These are phyloP conservation scores for Dacryopinax spathularia DNA, from an alignment of 768 basidiomycete genomes.

Conservation along the genomic window DNA sequence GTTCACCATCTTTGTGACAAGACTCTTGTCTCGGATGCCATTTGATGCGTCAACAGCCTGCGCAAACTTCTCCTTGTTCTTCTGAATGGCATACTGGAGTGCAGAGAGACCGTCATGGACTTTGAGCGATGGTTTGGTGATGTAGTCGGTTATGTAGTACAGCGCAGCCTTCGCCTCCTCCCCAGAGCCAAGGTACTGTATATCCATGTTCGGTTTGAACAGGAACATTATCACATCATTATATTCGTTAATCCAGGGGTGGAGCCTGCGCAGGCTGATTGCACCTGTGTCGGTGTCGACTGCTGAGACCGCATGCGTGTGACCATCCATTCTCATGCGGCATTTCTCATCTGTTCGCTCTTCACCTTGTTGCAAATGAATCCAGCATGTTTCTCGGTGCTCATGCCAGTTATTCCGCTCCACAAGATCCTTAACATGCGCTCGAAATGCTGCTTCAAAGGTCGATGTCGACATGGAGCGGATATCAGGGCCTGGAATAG, in stretches of 20 bases:
- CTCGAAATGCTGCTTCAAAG: not conserved
- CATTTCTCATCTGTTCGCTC: constrained; percentile 22
- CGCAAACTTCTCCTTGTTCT: constrained; percentile 22
- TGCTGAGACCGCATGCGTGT: constrained; percentile 1
- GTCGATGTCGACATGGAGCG: not conserved
- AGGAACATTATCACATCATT: constrained; percentile 28
- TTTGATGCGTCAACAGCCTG: constrained; percentile 14
- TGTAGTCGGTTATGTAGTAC: constrained; percentile 39
- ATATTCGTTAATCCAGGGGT: constrained; percentile 33
- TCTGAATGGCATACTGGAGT: constrained; percentile 27
- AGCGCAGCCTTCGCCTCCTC: constrained; percentile 28
- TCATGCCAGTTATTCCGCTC: not conserved
- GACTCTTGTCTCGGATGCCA: constrained; percentile 19
- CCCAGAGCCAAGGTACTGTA: constrained; percentile 34
- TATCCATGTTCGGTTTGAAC: constrained; percentile 34
- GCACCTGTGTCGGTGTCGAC: constrained; percentile 17
- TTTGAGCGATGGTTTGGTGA: constrained; percentile 32
- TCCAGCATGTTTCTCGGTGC: constrained; percentile 28
- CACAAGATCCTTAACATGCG: not conserved
- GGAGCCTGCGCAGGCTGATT: constrained; percentile 21
- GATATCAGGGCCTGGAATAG: not conserved
- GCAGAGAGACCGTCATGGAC: constrained; percentile 30
- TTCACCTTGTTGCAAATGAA: constrained; percentile 23
- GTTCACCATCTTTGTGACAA: constrained; percentile 29
- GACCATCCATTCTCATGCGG: constrained; percentile 13